Evolutionary conservation across 2,329 filamentous ascomycete genomes (phyloP).

Genomic region (Nemania diffusa): DNA sequence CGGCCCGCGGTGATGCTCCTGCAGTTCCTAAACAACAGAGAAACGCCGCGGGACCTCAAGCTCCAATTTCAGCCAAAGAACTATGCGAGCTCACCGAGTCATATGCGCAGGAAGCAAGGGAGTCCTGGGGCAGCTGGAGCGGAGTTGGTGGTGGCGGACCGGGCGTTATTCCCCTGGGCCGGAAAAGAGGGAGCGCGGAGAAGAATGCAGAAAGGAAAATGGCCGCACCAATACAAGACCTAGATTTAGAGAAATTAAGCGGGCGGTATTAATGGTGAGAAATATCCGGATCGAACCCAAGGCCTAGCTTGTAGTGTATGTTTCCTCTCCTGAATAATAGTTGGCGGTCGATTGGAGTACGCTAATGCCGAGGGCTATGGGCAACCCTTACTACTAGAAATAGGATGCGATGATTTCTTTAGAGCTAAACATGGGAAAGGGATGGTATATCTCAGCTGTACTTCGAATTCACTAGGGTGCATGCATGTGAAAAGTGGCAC

Average conservation of each 20-base stretch:
- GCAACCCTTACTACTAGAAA: background rate
- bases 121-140: slow-evolving; percentile 52
- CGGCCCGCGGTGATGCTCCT: slow-evolving; percentile 21
- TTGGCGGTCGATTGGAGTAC: background rate
- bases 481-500: slow-evolving; percentile 17
- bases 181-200: slow-evolving; percentile 35
- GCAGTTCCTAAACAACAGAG: slow-evolving; percentile 15
- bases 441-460: background rate
- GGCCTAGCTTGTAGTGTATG: background rate
- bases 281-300: background rate
- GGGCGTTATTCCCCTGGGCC: slow-evolving; percentile 31
- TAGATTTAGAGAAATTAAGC: slow-evolving; percentile 45
- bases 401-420: slow-evolving; percentile 1
- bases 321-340: background rate
- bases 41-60: slow-evolving; percentile 18
- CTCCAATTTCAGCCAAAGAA: slow-evolving; percentile 43
- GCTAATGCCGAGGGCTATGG: background rate
- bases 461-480: background rate
- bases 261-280: slow-evolving; percentile 37
- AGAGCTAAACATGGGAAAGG: slow-evolving; percentile 9
- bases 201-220: slow-evolving; percentile 29
- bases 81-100: slow-evolving; percentile 49
- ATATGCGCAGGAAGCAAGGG: slow-evolving; percentile 46
- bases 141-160: slow-evolving; percentile 41
- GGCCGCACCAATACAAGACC: slow-evolving; percentile 35